Evolutionary conservation across 78 protist species (phyloP), one percentile per base, ranked within the genome.

Genomic region (Dictyostelium intermedium): DNA sequence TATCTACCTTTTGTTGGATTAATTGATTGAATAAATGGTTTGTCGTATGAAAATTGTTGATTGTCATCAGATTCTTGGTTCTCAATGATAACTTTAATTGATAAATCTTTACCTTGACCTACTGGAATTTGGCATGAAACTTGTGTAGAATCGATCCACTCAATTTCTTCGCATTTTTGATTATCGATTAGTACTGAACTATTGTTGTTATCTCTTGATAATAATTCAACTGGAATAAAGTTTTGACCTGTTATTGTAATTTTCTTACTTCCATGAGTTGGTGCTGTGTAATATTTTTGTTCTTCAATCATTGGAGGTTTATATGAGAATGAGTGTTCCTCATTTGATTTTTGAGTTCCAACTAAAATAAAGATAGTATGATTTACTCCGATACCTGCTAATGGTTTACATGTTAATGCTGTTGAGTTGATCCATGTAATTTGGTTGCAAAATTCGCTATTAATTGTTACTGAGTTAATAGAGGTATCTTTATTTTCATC

Each of bases 201-300:
- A 32, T 70, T 70, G 82, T 30, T 10, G 13, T 69, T 69, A 10
- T 69, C 20, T 27, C 30, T 69, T 69, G 25, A 5, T n/a, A 69
- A 23, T 37, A 72, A 47, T 20, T 85, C 76, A 13, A n/a, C 2
- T 30, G 91, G 91, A 13, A 85, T 79, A 85, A 85, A 85, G 83
- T 85, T 85, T 39, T n/a, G 34, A 23, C 91, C 83, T n/a, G 74
- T 9, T 2, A 85, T 85, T 18, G 91, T 74, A 5, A 72, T 85
- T 9, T 7, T 11, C 3, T 30, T 5, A 5, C 20, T 43, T 3
- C 82, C 82, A 20, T 43, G 30, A 7, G 91, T 74, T 47, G 91
- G 53, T 25, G 74, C 91, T 14, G 53, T 32, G n/a, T 53, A 74
- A 39, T 74, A 3, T 20, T 20, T 23, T 34, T 5, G 11, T 5